phyloP scores from a whole-genome alignment of 495 filamentous ascomycete genomes.

The Penicillium lividum region DNA sequence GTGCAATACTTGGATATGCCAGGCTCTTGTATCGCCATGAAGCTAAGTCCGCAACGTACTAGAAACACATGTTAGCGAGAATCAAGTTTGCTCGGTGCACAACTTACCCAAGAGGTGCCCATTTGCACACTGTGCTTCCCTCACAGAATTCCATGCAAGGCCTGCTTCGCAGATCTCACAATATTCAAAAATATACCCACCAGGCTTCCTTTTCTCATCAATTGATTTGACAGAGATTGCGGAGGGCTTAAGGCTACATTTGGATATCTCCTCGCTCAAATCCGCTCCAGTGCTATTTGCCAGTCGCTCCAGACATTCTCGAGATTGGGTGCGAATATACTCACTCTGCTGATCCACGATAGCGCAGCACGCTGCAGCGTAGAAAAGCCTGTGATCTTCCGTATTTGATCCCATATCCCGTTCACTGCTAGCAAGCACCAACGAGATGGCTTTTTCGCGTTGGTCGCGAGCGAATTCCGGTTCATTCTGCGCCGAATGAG shows the following conservation, averaged over 20 bases:
- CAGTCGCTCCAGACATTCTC: constrained; percentile 31
- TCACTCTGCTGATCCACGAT: constrained; percentile 32
- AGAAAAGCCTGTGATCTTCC: constrained; percentile 35
- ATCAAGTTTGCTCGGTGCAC: constrained; percentile 4
- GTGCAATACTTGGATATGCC: constrained; percentile 57
- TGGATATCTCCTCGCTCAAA: constrained; percentile 35
- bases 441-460: constrained; percentile 30
- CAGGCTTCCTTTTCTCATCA: constrained; percentile 26
- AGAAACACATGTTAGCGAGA: neutral
- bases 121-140: constrained; percentile 44
- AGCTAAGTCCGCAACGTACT: constrained; percentile 58
- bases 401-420: constrained; percentile 10
- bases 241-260: constrained; percentile 19
- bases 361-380: constrained; percentile 42
- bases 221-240: constrained; percentile 27
- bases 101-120: constrained; percentile 53
- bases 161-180: constrained; percentile 50
- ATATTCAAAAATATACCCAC: constrained; percentile 37
- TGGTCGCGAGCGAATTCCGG: constrained; percentile 15
- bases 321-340: constrained; percentile 29
- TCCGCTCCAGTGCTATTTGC: constrained; percentile 29
- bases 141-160: constrained; percentile 39
- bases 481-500: constrained; percentile 6
- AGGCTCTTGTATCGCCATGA: constrained; percentile 56
- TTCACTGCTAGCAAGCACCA: constrained; percentile 28